Base-by-base conservation (phyloP, 2,329 filamentous ascomycete species). In the Arthrobotrys megalospora region DNA sequence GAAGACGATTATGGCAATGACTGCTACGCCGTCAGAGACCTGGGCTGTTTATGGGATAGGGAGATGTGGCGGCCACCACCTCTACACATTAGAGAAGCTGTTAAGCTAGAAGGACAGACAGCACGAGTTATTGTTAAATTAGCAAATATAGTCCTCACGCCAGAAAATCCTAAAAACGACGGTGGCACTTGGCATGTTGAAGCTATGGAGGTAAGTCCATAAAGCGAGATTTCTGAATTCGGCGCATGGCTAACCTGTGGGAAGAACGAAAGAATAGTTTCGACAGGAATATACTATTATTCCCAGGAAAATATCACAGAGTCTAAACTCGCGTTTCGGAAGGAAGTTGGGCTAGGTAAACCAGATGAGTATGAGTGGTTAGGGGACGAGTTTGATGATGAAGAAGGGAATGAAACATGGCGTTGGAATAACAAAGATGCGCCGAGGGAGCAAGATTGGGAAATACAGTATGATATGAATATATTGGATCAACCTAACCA, bases 51-150 rank as follows among this genome's bases (percentile, higher is more conserved):
- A 10, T 38, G 36, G 36, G 36, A 8, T 12, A 4, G 2, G 19
- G 50, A 24, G 50, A 55, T 21, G 50, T 55, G 50, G 50, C 12
- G 8, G 10, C n/a, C 50, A 16, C 6, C 50, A 16, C 48, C 50
- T 4, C 19, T n/a, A n/a, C 16, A 47, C 8, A 16, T 14, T 3
- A 2, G 14, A 4, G 32, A 52, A 7, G 16, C 11, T 8, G 8
- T 4, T 28, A 2, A 28, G 11, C n/a, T 66, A 7, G n/a, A 6
- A 80, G 85, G 1, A 81, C 82, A 3, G 86, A 87, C 1, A 81
- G 24, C 91, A 5, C 90, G 92, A 80, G 83, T 92, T 41, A 89
- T 92, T 58, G 87, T 91, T 41, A 91, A 91, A 81, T 85, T 92
- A 80, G 86, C 88, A 0, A 87, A 86, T 45, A 87, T 91, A 60